These are phyloP conservation scores for Tuber melanosporum DNA, from an alignment of 495 filamentous ascomycete species.

Conservation along the genomic window DNA sequence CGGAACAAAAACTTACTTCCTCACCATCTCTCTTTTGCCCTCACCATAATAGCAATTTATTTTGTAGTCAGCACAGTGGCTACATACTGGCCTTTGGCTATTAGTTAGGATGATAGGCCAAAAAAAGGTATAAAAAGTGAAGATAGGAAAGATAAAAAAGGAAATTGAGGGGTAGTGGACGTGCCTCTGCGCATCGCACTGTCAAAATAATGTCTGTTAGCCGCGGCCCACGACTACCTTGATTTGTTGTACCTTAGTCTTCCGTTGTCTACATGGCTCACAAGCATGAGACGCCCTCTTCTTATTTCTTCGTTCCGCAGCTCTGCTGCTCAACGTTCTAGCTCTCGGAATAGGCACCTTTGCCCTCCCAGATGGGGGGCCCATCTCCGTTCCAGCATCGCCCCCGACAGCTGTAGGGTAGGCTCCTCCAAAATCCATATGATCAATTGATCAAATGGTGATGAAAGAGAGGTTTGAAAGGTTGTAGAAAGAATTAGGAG, in stretches of 20 bases:
- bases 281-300: constrained; percentile 32
- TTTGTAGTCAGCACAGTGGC: constrained; percentile 12
- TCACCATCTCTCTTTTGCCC: constrained; percentile 34
- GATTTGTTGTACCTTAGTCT: constrained; percentile 31
- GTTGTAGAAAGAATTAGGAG: neutral
- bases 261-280: constrained; percentile 31
- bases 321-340: neutral
- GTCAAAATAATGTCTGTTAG: neutral
- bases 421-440: neutral
- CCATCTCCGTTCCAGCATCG: neutral
- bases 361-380: neutral
- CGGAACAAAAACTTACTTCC: constrained; percentile 19
- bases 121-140: neutral
- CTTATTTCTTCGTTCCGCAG: neutral
- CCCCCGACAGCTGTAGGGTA: neutral
- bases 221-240: neutral
- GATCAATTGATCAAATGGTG: neutral
- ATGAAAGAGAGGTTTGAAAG: neutral
- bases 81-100: constrained; percentile 19
- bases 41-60: constrained; percentile 28
- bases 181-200: constrained; percentile 36
- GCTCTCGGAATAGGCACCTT: neutral
- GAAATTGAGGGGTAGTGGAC: neutral
- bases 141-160: neutral
- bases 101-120: constrained; percentile 11